Base-by-base conservation (phyloP, 495 filamentous ascomycete species). In the Talaromyces borbonicus region DNA sequence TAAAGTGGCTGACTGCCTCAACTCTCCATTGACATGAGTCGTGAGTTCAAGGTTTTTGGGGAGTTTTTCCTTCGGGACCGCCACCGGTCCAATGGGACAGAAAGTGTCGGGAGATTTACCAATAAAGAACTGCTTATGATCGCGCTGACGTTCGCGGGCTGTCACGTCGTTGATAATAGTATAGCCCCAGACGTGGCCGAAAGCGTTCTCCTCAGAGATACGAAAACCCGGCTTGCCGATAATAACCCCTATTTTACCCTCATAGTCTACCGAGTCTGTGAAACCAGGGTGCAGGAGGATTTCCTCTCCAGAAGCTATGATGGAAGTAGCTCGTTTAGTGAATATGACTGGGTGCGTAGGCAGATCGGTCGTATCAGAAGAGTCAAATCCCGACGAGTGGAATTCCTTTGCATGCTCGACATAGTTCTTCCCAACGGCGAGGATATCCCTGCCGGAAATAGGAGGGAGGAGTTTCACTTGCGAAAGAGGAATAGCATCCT, bases 1-100 rank as follows among this genome's bases (percentile, higher is more conserved):
- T 1, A 81, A 84, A 31, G 59, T 77, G 27, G 69, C 76, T 36
- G 84, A 71, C 62, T 90, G 85, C 4, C 83, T 69, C 14, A 62
- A 66, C 52, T 77, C 56, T 0, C 76, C 80, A 54, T 89, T 89
- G 16, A 88, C 51, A 51, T 72, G 74, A 3, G 79, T 83, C 43
- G 58, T 57, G 23, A 87, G 77, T 46, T 54, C 66, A 24, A 85
- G 61, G 9, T 59, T 66, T 48, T 79, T 74, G 0, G 83, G 82
- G 3, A 78, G 57, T 2, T 59, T 53, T 15, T 57, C 49, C 43
- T 62, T 63, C 1, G 71, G 73, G 12, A 78, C 67, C 2, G 74
- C 72, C 22, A 77, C 56, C 0, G 74, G 73, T 4, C 73, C 73
- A 49, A 78, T 74, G 2, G 74, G 75, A 43, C 74, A 77, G 51